Conservation (phyloP, 2,329 filamentous ascomycete species). For the Alternaria sp. region DNA sequence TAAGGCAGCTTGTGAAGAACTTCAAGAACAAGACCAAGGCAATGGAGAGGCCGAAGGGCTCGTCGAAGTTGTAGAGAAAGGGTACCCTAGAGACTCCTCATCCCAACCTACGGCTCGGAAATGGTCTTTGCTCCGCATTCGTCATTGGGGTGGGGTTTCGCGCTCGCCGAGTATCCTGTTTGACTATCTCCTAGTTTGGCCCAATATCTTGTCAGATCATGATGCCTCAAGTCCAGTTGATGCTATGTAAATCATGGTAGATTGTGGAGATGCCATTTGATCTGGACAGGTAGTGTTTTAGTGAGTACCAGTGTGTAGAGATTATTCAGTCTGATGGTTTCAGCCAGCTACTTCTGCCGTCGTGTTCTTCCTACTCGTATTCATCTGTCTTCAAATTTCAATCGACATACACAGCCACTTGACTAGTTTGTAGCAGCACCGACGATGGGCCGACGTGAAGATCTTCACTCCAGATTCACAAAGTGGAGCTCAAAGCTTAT, state of each 20-base stretch:
- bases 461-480: slow-evolving; percentile 4
- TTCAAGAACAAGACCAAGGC: slow-evolving; percentile 67
- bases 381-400: neutral
- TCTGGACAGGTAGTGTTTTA: neutral
- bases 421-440: neutral
- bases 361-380: neutral
- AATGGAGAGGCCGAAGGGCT: slow-evolving; percentile 56
- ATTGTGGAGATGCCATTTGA: neutral
- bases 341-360: neutral
- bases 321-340: neutral
- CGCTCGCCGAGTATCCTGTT: neutral
- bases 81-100: too few species aligned
- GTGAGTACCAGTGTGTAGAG: neutral
- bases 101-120: neutral
- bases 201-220: neutral
- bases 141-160: neutral
- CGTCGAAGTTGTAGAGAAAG: slow-evolving; percentile 54
- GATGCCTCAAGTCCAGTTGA: neutral
- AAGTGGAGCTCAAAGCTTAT: slow-evolving; percentile 3
- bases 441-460: neutral
- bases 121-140: neutral
- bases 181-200: neutral
- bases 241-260: neutral
- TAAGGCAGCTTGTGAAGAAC: slow-evolving; percentile 75
- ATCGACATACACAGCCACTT: neutral